phyloP scores from a whole-genome alignment of 2,329 filamentous ascomycete species.

The Nemania sp. region DNA sequence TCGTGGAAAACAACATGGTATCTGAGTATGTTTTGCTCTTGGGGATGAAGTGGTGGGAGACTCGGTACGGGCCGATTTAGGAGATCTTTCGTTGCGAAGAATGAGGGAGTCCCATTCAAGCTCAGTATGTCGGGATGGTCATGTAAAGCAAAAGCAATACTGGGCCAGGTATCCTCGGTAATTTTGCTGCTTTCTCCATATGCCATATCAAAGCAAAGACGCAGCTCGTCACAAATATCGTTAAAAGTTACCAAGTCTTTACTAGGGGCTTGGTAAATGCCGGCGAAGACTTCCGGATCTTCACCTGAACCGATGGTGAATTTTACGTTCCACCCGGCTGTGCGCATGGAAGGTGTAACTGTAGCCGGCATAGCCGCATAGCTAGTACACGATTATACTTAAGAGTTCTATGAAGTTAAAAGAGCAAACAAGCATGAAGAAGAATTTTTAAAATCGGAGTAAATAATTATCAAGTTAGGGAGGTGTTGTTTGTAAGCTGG shows the following conservation, averaged over 20 bases:
- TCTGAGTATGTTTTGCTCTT: constrained; percentile 2
- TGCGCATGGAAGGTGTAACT: constrained; percentile 3
- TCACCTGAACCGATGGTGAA: constrained; percentile 6
- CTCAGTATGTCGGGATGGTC: not conserved
- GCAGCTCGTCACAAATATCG: constrained; percentile 13
- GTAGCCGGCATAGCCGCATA: no score
- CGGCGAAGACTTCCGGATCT: not conserved
- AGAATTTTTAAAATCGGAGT: no score
- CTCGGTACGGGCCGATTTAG: constrained; percentile 6
- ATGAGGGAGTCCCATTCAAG: not conserved
- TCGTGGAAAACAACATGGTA: constrained; percentile 8
- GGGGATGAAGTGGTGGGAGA: not conserved
- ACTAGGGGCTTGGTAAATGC: constrained; percentile 1
- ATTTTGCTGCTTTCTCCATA: not conserved
- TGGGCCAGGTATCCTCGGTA: constrained; percentile 3
- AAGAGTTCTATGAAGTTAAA: not conserved
- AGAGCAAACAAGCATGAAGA: no score
- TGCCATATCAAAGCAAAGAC: constrained; percentile 6
- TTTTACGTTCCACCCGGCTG: constrained; percentile 5
- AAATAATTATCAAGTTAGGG: no score
- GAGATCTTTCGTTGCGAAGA: not conserved
- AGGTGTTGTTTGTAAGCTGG: no score
- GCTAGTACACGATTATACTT: not conserved
- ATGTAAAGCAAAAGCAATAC: constrained; percentile 10
- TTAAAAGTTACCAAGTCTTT: constrained; percentile 10